phyloP scores from a whole-genome alignment of 2,329 filamentous ascomycete genomes.

The Calonectria multiphialidica region DNA sequence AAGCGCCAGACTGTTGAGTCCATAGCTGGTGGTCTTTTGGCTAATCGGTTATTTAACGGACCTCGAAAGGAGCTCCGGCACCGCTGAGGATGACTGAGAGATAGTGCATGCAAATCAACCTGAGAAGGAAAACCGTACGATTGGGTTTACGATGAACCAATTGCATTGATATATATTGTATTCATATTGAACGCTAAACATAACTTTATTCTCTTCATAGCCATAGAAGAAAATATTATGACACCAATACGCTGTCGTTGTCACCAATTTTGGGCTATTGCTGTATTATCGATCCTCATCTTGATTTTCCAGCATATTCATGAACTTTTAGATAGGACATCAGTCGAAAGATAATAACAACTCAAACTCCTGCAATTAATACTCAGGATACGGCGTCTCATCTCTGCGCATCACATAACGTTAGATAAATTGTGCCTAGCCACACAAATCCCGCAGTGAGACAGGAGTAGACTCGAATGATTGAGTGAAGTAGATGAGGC shows the following conservation, averaged over 20 bases:
- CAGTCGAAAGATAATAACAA: not conserved
- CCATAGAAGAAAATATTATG: not conserved
- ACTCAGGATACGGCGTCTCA: not conserved
- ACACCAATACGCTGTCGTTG: not conserved
- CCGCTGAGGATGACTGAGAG: not conserved
- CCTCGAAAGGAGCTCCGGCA: conserved; percentile 1
- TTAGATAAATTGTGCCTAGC: not conserved
- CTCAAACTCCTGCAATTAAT: not conserved
- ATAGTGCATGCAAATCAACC: not conserved
- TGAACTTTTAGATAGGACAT: not conserved
- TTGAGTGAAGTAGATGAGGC: not conserved
- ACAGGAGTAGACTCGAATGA: no score
- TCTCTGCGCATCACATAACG: not conserved
- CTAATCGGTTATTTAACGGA: conserved; percentile 38
- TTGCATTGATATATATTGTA: not conserved
- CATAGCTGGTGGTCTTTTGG: conserved; percentile 34
- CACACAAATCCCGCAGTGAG: not conserved
- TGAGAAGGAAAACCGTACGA: not conserved
- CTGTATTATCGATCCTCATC: not conserved
- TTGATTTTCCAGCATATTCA: no score
- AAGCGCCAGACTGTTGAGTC: conserved; percentile 37
- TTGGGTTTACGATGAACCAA: not conserved
- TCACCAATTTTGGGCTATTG: not conserved
- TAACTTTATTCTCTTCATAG: not conserved
- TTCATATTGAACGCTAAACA: not conserved